A percentile compares a stretch with the other conserved stretches of the same genome.
Conservation (phyloP, 345 rosid species). For the Murraya koenigii region DNA sequence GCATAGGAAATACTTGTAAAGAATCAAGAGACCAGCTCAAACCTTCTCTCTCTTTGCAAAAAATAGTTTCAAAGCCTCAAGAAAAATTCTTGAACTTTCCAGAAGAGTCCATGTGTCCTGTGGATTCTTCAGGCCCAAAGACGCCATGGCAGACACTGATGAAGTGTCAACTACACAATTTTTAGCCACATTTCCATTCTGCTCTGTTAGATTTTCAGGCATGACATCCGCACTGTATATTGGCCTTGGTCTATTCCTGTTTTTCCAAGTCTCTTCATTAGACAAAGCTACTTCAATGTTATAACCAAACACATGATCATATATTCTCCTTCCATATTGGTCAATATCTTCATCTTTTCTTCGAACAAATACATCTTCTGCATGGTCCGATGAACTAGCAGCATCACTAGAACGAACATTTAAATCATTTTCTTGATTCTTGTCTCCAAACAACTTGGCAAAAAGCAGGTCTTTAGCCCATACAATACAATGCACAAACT, state of each 20-base stretch:
- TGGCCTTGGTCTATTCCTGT: conserved; percentile 72
- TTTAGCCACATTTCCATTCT: conserved; percentile 61
- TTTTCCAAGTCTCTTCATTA: conserved; percentile 97
- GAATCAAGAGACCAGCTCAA: conserved; percentile 11
- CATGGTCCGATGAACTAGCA: conserved; percentile 61
- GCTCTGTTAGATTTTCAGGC: conserved; percentile 45
- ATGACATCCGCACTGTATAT: conserved; percentile 66
- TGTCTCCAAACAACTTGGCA: conserved; percentile 96
- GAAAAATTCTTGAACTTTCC: conserved; percentile 79
- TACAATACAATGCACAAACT: conserved; percentile 98
- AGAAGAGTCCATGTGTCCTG: conserved; percentile 89
- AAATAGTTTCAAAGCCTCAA: conserved; percentile 78
- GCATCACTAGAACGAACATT: conserved; percentile 79
- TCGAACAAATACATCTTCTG: conserved; percentile 69
- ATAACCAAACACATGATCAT: conserved; percentile 95
- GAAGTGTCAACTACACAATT: conserved; percentile 37
- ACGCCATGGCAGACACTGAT: conserved; percentile 66
- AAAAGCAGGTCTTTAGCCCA: conserved; percentile 99
- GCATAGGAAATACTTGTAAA: conserved; percentile 3
- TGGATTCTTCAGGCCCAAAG: conserved; percentile 92
- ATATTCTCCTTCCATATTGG: conserved; percentile 88
- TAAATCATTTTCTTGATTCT: conserved; percentile 91
- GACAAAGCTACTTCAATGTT: conserved; percentile 90
- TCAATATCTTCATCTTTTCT: conserved; percentile 70
- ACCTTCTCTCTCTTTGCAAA: conserved; percentile 80